These are phyloP conservation scores for Dipodascus geniculatus DNA, from an alignment of 805 yeast genomes.

Conservation along the genomic window DNA sequence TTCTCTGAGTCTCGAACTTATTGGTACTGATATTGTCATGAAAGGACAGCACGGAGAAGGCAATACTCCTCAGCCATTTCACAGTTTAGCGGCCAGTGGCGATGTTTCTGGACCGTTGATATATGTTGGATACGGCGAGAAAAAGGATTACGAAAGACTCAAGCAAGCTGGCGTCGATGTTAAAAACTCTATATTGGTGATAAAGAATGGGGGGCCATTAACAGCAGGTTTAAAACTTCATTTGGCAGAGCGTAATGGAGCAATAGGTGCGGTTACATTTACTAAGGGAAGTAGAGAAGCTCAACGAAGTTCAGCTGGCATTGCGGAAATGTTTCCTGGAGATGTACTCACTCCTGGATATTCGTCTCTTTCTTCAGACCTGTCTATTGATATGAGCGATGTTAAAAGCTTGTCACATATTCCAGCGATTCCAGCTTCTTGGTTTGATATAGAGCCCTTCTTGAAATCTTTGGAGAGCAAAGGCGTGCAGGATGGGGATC, in stretches of 20 bases:
- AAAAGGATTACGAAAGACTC: constrained; percentile 39
- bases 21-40: constrained; percentile 24
- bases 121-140: constrained; percentile 58
- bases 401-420: constrained; percentile 55
- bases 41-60: constrained; percentile 17
- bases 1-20: constrained; percentile 28
- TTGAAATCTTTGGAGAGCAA: constrained; percentile 27
- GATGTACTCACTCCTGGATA: constrained; percentile 75
- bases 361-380: constrained; percentile 35
- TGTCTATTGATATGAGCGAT: constrained; percentile 32
- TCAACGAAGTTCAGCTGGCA: constrained; percentile 30
- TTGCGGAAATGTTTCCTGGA: constrained; percentile 45
- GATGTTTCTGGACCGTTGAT: constrained; percentile 41
- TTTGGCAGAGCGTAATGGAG: constrained; percentile 45
- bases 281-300: constrained; percentile 37
- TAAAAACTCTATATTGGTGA: constrained; percentile 42
- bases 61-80: constrained; percentile 34
- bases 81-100: constrained; percentile 57
- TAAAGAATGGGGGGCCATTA: constrained; percentile 45
- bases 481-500: constrained; percentile 27
- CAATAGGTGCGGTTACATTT: constrained; percentile 58
- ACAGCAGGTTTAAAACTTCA: constrained; percentile 40
- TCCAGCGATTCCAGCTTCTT: constrained; percentile 69
- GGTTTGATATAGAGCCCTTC: constrained; percentile 48
- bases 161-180: constrained; percentile 28